Evolutionary conservation across 352 stramenopile genomes (phyloP).

Genomic region (Phytophthora pinifolia): DNA sequence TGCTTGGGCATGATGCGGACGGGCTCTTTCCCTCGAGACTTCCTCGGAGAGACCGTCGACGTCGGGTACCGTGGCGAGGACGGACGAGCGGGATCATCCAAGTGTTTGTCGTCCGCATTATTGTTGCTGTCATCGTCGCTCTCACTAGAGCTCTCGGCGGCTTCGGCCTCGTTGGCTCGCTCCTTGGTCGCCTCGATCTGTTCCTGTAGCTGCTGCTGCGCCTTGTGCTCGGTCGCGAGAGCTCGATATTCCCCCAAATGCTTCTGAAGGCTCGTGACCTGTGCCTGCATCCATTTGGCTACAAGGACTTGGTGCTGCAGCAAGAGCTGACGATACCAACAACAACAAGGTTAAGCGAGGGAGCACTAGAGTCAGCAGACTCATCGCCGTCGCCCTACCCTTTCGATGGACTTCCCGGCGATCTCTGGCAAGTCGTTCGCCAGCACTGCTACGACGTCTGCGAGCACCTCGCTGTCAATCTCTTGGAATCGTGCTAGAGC

Average conservation of each 20-base stretch:
- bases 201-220: slow-evolving; percentile 5
- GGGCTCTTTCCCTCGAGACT: slow-evolving; percentile 7
- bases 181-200: slow-evolving; percentile 7
- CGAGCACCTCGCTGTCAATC: slow-evolving; percentile 54
- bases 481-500: slow-evolving; percentile 60
- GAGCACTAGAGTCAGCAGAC: no score
- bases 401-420: slow-evolving; percentile 38
- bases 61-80: slow-evolving; percentile 22
- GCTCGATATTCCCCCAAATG: slow-evolving; percentile 22
- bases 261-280: slow-evolving; percentile 23
- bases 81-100: slow-evolving; percentile 15
- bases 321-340: slow-evolving; percentile 29
- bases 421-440: slow-evolving; percentile 38
- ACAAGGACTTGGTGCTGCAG: slow-evolving; percentile 33
- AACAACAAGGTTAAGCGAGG: background rate
- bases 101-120: slow-evolving; percentile 19
- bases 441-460: slow-evolving; percentile 45
- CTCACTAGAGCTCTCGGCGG: slow-evolving; percentile 10
- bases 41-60: slow-evolving; percentile 11
- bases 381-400: slow-evolving; percentile 21
- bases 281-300: slow-evolving; percentile 30
- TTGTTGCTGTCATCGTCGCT: slow-evolving; percentile 26
- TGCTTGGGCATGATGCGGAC: slow-evolving; percentile 47
- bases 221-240: slow-evolving; percentile 13
- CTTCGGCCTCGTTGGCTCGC: slow-evolving; percentile 7